These are phyloP conservation scores for Microcyclospora tardicrescens DNA, from an alignment of 2,329 filamentous ascomycete genomes.

Conservation along the genomic window DNA sequence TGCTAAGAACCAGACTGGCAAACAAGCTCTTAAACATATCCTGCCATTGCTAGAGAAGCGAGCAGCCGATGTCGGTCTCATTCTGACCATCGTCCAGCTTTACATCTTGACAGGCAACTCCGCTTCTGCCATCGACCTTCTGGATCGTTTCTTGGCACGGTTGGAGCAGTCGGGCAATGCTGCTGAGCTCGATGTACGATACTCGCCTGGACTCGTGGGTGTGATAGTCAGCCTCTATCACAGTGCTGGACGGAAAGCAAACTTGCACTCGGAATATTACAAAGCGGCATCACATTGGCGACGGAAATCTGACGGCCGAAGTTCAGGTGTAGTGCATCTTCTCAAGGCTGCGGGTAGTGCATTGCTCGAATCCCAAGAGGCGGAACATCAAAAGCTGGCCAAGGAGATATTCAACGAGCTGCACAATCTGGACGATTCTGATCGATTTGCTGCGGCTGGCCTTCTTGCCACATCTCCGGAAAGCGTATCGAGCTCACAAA, in stretches of 20 bases:
- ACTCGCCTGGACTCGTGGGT: slow-evolving; percentile 72
- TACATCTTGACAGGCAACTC: slow-evolving; percentile 61
- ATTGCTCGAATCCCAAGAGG: slow-evolving; percentile 60
- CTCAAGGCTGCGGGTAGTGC: slow-evolving; percentile 72
- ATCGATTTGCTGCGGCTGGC: slow-evolving; percentile 62
- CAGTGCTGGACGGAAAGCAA: slow-evolving; percentile 57
- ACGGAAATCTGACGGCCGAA: slow-evolving; percentile 39
- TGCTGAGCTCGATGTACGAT: slow-evolving; percentile 56
- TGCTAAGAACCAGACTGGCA: slow-evolving; percentile 49
- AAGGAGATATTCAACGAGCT: slow-evolving; percentile 68
- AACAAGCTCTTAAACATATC: slow-evolving; percentile 56
- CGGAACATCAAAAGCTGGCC: slow-evolving; percentile 56
- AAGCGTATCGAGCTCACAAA: slow-evolving; percentile 40
- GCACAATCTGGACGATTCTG: slow-evolving; percentile 49
- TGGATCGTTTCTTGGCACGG: slow-evolving; percentile 62
- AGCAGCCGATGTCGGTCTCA: slow-evolving; percentile 66
- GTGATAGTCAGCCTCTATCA: slow-evolving; percentile 68
- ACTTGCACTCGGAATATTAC: slow-evolving; percentile 60
- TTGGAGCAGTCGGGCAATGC: slow-evolving; percentile 50
- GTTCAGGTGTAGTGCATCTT: slow-evolving; percentile 44
- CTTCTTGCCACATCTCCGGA: slow-evolving; percentile 64
- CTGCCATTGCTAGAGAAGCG: slow-evolving; percentile 57
- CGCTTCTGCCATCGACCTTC: slow-evolving; percentile 57
- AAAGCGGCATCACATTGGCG: slow-evolving; percentile 76
- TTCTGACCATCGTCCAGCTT: slow-evolving; percentile 69